Conservation (phyloP, 2,329 filamentous ascomycete genomes). For the Paecilomyces formosus region DNA sequence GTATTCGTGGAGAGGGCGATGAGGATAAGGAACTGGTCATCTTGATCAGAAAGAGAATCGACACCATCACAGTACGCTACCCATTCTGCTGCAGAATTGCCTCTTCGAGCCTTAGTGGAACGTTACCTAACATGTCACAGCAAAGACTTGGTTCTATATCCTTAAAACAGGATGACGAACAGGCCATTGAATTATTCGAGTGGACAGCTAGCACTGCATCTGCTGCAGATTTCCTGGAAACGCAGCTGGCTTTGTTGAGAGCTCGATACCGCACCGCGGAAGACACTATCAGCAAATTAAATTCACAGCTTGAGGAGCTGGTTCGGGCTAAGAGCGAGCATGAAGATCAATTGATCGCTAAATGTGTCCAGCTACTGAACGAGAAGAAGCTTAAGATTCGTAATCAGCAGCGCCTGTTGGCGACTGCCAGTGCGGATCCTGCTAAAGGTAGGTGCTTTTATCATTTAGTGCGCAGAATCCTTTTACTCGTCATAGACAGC, state of each 20-base stretch:
- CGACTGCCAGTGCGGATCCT: conserved; percentile 40
- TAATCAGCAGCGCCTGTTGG: conserved; percentile 52
- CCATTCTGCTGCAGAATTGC: not conserved
- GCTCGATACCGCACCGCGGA: conserved; percentile 38
- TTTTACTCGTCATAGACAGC: not conserved
- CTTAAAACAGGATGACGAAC: conserved; percentile 45
- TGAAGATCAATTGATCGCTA: conserved; percentile 50
- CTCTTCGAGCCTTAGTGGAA: not conserved
- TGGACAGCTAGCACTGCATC: conserved; percentile 47
- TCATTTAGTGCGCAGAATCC: not conserved
- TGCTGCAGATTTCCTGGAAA: conserved; percentile 34
- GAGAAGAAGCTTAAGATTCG: conserved; percentile 59
- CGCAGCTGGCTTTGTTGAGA: conserved; percentile 34
- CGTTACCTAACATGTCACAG: conserved; percentile 17
- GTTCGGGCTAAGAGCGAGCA: conserved; percentile 49
- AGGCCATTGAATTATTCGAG: conserved; percentile 49
- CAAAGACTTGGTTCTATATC: conserved; percentile 49
- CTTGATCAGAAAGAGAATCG: conserved; percentile 34
- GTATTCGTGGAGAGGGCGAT: conserved; percentile 15
- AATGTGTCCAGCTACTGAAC: conserved; percentile 53
- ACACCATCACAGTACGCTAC: conserved; percentile 42
- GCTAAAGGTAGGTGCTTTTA: conserved; percentile 20
- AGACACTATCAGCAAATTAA: conserved; percentile 44
- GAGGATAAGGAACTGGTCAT: conserved; percentile 30
- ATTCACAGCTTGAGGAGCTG: conserved; percentile 51